phyloP scores from a whole-genome alignment of 768 basidiomycete genomes.

The Kwoniella sp. region DNA sequence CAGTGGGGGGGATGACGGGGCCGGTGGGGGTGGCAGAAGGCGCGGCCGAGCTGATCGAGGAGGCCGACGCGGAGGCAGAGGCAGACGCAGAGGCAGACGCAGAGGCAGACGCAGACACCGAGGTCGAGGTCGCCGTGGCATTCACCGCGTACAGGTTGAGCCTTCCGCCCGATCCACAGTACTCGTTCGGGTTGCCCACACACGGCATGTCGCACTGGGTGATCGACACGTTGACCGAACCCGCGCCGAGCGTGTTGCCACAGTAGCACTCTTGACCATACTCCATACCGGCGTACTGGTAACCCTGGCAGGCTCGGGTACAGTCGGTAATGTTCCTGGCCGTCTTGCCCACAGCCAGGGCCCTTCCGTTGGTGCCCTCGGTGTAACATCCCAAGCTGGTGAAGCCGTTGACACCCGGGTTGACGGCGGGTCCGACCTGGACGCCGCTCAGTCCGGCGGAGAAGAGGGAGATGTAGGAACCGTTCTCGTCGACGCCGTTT shows the following conservation, averaged over 20 bases:
- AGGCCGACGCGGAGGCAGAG: slow-evolving; percentile 10
- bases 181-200: slow-evolving; percentile 58
- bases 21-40: slow-evolving; percentile 16
- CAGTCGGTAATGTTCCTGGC: slow-evolving; percentile 51
- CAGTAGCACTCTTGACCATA: slow-evolving; percentile 55
- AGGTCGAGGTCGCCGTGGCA: slow-evolving; percentile 21
- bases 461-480: slow-evolving; percentile 14
- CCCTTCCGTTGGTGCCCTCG: slow-evolving; percentile 30
- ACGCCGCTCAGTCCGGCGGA: neutral
- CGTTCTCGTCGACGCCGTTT: slow-evolving; percentile 6
- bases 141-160: slow-evolving; percentile 14
- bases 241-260: slow-evolving; percentile 63
- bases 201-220: slow-evolving; percentile 67
- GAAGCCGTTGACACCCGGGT: slow-evolving; percentile 25
- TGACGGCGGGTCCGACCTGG: neutral
- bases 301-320: slow-evolving; percentile 61
- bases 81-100: neutral
- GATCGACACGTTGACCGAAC: slow-evolving; percentile 52
- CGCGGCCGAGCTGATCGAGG: neutral
- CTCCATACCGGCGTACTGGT: slow-evolving; percentile 66
- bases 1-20: slow-evolving; percentile 19
- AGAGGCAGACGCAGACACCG: neutral
- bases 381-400: slow-evolving; percentile 35
- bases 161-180: slow-evolving; percentile 34
- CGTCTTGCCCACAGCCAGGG: slow-evolving; percentile 22